Evolutionary conservation across 495 filamentous ascomycete species (phyloP), one percentile per base, ranked within the genome.

Genomic region (Penicillium samsonianum): DNA sequence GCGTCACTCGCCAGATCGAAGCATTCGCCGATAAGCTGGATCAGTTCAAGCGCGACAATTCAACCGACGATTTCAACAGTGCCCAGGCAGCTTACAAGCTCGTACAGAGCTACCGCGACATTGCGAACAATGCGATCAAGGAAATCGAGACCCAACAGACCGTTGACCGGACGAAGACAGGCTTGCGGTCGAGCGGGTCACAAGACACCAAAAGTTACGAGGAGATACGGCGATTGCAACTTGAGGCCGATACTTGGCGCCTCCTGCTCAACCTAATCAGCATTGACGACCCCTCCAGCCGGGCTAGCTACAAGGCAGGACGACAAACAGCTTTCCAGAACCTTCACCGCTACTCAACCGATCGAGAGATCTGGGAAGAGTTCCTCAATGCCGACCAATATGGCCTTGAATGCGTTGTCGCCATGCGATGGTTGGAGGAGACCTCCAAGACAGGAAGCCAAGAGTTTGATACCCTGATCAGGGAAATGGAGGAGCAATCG

Each of bases 161-260:
- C 8, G 35, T 74, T 42, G 71, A 73, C 31, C 67, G 70, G 23
- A 72, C 75, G 10, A 77, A 71, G 54, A 22, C 61, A 41, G 66
- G 67, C 53, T 62, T 66, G 62, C 63, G 61, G 55, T 62, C 67
- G 65, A 61, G 61, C 67, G 30, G 64, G 55, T 64, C 64, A 59
- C 51, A 61, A 10, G 73, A 75, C 31, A 26, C 60, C 11, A 70
- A 71, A 40, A 60, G 70, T 45, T 77, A 84, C 38, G 79, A 86
- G 46, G 88, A 92, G 44, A 63, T 88, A 30, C 73, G 78, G 47
- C 73, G 81, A 48, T 83, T 87, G 80, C 80, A 90, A 65, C 61
- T 85, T 44, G 90, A 92, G 69, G 84, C 87, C 52, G 90, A 94
- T 61, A 94, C 90, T 17, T 98, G 94, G 94, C 86, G 91, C 53